phyloP scores from a whole-genome alignment of 371 early-diverging fungal genomes.

The Catenaria anguillulae region DNA sequence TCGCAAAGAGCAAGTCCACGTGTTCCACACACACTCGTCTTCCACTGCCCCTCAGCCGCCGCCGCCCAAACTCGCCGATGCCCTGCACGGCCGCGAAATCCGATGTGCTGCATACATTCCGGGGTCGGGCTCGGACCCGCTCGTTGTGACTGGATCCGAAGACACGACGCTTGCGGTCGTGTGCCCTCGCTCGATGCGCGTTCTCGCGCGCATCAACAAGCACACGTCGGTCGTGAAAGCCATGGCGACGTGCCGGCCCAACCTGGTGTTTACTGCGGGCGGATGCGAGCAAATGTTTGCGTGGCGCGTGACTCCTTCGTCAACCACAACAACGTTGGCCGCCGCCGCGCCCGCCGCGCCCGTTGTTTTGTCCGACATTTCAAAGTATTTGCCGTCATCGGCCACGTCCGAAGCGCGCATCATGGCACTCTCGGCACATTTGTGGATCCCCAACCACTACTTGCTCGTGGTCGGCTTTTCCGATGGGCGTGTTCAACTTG shows the following conservation, averaged over 20 bases:
- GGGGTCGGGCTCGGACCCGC: not conserved
- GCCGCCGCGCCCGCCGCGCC: not conserved
- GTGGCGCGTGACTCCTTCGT: not conserved
- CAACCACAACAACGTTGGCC: too few relatives aligned
- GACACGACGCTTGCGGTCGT: slow-evolving; percentile 1
- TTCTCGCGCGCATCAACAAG: not conserved
- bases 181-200: not conserved
- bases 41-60: not conserved
- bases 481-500: not conserved
- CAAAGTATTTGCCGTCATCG: not conserved
- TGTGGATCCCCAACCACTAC: not conserved
- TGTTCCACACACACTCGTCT: not conserved
- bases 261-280: not conserved
- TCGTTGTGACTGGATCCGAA: not conserved
- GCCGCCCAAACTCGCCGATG: not conserved
- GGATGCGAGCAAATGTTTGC: not conserved
- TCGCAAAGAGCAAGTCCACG: not conserved
- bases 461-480: not conserved
- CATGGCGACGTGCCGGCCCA: not conserved
- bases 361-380: not conserved
- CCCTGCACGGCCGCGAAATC: slow-evolving; percentile 1
- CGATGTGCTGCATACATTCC: not conserved
- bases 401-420: not conserved
- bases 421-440: not conserved
- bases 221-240: not conserved